Conservation (phyloP, 192 early-diverging fungal genomes). For the Chytriomyces sp. region DNA sequence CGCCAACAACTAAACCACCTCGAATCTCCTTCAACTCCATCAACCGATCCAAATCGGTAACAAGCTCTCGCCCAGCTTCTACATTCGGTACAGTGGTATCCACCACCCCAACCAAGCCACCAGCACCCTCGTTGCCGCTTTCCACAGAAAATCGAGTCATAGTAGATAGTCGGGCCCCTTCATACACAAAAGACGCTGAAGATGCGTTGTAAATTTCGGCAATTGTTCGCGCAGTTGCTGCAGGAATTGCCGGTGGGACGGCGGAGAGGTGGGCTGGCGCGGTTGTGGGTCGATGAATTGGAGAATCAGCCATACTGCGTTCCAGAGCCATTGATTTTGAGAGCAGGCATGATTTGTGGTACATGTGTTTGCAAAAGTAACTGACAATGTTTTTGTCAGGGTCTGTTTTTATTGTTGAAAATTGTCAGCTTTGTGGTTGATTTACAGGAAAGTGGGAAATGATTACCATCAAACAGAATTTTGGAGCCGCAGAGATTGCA, state of each 20-base stretch:
- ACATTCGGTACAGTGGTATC: neutral
- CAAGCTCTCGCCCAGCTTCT: constrained; percentile 7
- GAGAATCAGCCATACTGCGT: neutral
- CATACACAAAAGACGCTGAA: neutral
- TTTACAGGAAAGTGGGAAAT: constrained; percentile 32
- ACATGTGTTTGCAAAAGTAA: constrained; percentile 92
- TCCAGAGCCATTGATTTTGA: constrained; percentile 18
- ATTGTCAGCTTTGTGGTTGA: constrained; percentile 44
- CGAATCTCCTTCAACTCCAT: neutral
- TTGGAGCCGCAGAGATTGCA: constrained; percentile 37
- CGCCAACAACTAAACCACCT: neutral
- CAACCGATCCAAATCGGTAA: constrained; percentile 31
- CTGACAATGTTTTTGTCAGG: constrained; percentile 55
- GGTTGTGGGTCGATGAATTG: neutral
- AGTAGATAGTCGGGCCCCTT: neutral
- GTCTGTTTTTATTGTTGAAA: constrained; percentile 23
- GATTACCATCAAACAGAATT: constrained; percentile 44
- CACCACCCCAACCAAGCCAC: neutral
- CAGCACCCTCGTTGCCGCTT: neutral
- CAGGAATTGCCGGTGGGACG: neutral
- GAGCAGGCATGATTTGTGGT: constrained; percentile 82
- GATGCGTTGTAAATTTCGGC: neutral
- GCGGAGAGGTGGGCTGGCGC: neutral
- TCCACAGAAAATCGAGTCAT: constrained; percentile 13
- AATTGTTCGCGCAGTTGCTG: neutral